Base-by-base conservation (phyloP, 139 green algal genomes). In the Zygnema cylindricum region DNA sequence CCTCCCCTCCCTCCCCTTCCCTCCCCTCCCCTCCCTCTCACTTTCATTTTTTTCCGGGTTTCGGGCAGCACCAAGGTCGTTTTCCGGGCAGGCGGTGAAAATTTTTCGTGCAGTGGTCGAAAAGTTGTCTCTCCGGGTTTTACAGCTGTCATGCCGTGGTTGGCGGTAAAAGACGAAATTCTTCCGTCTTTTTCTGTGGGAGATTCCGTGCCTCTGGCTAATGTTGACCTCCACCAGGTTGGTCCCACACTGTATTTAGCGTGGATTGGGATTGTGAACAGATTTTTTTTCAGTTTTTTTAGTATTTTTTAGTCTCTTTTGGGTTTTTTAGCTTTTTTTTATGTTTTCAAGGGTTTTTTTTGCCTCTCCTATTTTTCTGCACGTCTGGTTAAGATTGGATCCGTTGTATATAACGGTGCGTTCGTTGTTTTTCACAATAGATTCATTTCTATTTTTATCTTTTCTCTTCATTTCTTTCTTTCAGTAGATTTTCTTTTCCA, bases 91-190 rank as follows among this genome's bases (percentile, higher is more conserved):
- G 55, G 77, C 38, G 87, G 69, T 33, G 87, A 93, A 96, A 97
- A 87, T 96, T 98, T 93, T 95, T 98, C 69, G 92, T 92, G 63
- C 93, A 96, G 42, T 57, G 92, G 43, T 77, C 77, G 32, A 7
- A 76, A 42, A 54, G 35, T 77, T 30, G 42, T 88, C 43, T 55
- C 81, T 25, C n/a, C 86, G 0, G 86, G 86, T 21, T 91, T 89
- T 38, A 91, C 94, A 0, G 91, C 94, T 36, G 93, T 98, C 88
- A 96, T 98, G 95, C 95, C 95, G 21, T 97, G 95, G 95, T 91
- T 94, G 91, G 94, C 92, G 0, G 88, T 94, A 23, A 69, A 92
- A 35, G 91, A 86, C 1, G 93, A 95, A 55, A 89, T 92, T 35
- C 93, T 98, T 55, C 95, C 95, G 0, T 1, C 23, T 11, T 91